Evolutionary conservation across 805 yeast genomes (phyloP), one percentile per base, ranked within the genome.

Genomic region (Kuraishia hungarica): DNA sequence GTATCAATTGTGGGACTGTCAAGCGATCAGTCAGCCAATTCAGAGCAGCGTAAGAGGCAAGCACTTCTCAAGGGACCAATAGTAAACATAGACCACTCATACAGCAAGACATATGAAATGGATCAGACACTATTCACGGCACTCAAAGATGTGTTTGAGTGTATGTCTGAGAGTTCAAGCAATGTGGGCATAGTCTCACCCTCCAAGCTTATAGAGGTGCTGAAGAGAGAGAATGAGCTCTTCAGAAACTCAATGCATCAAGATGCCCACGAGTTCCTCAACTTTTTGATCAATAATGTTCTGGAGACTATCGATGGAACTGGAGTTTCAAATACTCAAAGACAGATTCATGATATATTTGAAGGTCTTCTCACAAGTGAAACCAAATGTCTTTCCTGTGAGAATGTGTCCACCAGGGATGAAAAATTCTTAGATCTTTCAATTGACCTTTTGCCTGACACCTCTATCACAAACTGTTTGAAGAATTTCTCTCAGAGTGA

Each of bases 201-300:
- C 0, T 73, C 76, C 28, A 78, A 81, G 61, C 79, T 94, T 52
- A 81, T 94, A 50, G 86, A 83, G 51, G 85, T 86, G 54, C 73
- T 93, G 54, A 93, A 90, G 67, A 80, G 80, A 55, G 92, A 89
- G 60, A 94, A 93, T 66, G 88, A 84, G 61, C 73, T 93, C 62
- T 94, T 94, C 68, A 76, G 96, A 58, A 86, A 90, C 56, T 84
- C 88, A 49, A 92, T 91, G 97, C 99, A 94, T 67, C 99, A 94
- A 67, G 99, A 94, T 74, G 97, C 98, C 4, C 99, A 94, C 70
- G 99, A 94, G 71, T 94, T 94, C 69, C 78, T 92, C 65, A 93
- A 92, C 67, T 92, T 88, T 64, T 67, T 92, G 61, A 74, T 94
- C 54, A 94, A 94, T 68, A 80, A 73, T 60, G 75, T 76, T 20